Evolutionary conservation across 495 filamentous ascomycete species (phyloP).

Genomic region (Xylaria scruposa): DNA sequence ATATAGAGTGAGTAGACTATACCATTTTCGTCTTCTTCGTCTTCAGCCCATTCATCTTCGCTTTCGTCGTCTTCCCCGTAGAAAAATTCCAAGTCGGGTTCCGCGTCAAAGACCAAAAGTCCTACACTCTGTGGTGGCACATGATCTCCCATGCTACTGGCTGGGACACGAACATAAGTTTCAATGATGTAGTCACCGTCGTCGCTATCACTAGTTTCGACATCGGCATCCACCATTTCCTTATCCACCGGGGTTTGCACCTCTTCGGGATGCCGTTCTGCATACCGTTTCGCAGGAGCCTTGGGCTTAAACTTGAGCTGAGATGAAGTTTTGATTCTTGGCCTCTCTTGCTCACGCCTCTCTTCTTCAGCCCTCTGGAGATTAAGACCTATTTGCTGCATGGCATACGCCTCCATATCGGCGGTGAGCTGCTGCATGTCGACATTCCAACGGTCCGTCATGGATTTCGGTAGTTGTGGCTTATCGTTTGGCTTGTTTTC

Average conservation of each 20-base stretch:
- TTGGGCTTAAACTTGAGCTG: conserved; percentile 52
- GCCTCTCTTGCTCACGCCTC: conserved; percentile 28
- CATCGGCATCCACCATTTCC: conserved; percentile 41
- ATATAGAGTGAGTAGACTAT: conserved; percentile 25
- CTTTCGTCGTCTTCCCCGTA: conserved; percentile 54
- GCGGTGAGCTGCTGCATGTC: conserved; percentile 53
- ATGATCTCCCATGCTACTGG: conserved; percentile 48
- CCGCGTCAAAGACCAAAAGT: conserved; percentile 58
- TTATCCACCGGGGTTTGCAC: conserved; percentile 30
- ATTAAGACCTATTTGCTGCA: conserved; percentile 56
- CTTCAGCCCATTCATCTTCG: conserved; percentile 54
- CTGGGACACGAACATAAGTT: conserved; percentile 60
- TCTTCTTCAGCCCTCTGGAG: conserved; percentile 46
- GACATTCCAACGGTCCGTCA: conserved; percentile 46
- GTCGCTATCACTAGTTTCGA: conserved; percentile 45
- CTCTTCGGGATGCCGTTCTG: conserved; percentile 56
- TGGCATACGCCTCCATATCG: conserved; percentile 57
- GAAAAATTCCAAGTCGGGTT: conserved; percentile 60
- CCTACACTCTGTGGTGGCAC: conserved; percentile 51
- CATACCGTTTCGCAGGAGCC: conserved; percentile 51
- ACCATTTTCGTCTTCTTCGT: conserved; percentile 66
- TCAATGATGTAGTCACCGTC: conserved; percentile 61
- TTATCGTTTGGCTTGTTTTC: conserved; percentile 35
- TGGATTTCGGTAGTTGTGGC: conserved; percentile 48
- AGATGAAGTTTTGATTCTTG: conserved; percentile 13